Conservation (phyloP, 2,329 filamentous ascomycete genomes). For the Penicillium sp. region DNA sequence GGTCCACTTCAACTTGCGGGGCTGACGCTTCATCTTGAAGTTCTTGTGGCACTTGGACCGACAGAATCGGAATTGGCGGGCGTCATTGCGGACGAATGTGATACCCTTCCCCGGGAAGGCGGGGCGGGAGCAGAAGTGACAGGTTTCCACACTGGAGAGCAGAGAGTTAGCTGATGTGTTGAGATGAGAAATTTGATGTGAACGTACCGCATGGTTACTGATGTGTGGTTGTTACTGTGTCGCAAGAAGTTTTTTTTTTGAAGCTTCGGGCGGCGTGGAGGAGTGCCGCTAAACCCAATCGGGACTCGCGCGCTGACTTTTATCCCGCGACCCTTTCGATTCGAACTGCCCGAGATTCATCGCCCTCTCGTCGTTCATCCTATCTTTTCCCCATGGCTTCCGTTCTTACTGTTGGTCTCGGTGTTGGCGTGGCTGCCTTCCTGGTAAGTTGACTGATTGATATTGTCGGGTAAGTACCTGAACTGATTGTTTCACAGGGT, state of each 20-base stretch:
- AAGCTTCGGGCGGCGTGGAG: conserved; percentile 25
- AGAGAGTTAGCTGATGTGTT: not conserved
- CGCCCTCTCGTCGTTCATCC: conserved; percentile 4
- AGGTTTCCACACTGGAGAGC: conserved; percentile 54
- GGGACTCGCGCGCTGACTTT: conserved; percentile 37
- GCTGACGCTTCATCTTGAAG: conserved; percentile 98
- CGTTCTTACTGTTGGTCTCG: conserved; percentile 44
- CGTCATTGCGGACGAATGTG: conserved; percentile 66
- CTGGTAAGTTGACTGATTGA: conserved; percentile 58
- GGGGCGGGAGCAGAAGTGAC: conserved; percentile 69
- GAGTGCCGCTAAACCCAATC: conserved; percentile 34
- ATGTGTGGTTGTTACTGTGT: conserved; percentile 17
- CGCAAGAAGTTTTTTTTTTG: conserved; percentile 27
- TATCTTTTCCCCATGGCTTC: conserved; percentile 38
- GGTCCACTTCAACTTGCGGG: conserved; percentile 94
- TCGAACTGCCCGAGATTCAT: conserved; percentile 5
- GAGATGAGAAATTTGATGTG: not conserved
- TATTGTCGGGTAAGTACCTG: not conserved
- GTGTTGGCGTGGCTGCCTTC: conserved; percentile 63
- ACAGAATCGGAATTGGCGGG: conserved; percentile 66
- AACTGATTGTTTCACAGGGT: conserved; percentile 57
- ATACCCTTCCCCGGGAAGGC: conserved; percentile 65
- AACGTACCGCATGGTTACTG: conserved; percentile 27
- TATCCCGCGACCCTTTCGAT: conserved; percentile 28
- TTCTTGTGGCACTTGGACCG: conserved; percentile 68